These are phyloP conservation scores for Anthracocystis setariae DNA, from an alignment of 1,284 basidiomycete species.

Conservation along the genomic window DNA sequence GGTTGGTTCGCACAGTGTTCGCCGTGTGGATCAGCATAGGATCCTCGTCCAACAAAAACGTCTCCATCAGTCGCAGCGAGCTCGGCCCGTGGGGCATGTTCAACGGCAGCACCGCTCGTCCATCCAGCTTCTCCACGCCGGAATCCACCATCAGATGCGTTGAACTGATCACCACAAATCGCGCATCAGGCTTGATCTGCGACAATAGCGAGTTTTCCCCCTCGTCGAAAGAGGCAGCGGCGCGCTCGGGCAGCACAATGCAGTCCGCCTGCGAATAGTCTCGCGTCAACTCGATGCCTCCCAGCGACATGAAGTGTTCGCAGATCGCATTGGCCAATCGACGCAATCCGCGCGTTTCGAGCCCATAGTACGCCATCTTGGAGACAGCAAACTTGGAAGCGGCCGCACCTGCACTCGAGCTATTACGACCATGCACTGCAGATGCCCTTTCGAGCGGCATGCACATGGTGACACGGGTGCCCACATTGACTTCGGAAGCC, in stretches of 20 bases:
- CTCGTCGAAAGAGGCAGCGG: conserved; percentile 10
- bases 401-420: neutral
- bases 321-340: conserved; percentile 32
- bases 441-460: conserved; percentile 28
- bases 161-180: conserved; percentile 30
- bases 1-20: conserved; percentile 7
- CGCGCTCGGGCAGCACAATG: conserved; percentile 32
- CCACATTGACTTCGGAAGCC: conserved; percentile 41
- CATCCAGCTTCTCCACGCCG: conserved; percentile 24
- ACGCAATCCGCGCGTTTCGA: conserved; percentile 38
- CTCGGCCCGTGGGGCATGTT: conserved; percentile 51
- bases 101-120: conserved; percentile 36
- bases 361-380: conserved; percentile 30
- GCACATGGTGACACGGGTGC: conserved; percentile 49
- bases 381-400: conserved; percentile 17
- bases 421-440: conserved; percentile 9
- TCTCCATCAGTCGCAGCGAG: conserved; percentile 41
- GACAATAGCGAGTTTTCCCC: conserved; percentile 14
- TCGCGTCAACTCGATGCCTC: conserved; percentile 26
- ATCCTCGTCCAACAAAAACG: conserved; percentile 38
- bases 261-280: conserved; percentile 37
- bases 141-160: conserved; percentile 14
- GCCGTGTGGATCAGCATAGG: conserved; percentile 33
- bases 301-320: conserved; percentile 31
- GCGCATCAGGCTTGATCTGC: conserved; percentile 22